phyloP scores from a whole-genome alignment of 2,329 filamentous ascomycete species.

The Cladophialophora carrionii region DNA sequence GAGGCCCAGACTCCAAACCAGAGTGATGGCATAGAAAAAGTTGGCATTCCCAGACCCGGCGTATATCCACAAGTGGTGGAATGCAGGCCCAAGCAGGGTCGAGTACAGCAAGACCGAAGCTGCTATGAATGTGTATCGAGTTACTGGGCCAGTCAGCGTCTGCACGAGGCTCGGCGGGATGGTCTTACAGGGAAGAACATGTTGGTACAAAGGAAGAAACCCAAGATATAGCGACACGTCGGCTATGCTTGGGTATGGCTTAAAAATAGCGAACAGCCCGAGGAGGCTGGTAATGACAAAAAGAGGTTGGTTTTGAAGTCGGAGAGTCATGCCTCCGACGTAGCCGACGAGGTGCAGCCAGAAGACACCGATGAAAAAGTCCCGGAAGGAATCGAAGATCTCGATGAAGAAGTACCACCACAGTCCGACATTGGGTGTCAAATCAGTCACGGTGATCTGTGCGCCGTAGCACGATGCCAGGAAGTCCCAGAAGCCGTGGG shows the following conservation, averaged over 20 bases:
- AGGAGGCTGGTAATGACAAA: conserved; percentile 82
- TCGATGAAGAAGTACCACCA: conserved; percentile 99
- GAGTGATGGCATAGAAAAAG: conserved; percentile 98
- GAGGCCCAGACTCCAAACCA: conserved; percentile 95
- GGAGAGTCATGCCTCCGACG: conserved; percentile 80
- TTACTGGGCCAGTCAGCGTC: conserved; percentile 60
- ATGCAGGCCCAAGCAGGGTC: conserved; percentile 85
- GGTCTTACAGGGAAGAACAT: conserved; percentile 76
- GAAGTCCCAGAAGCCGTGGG: conserved; percentile 82
- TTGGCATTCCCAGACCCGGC: conserved; percentile 97
- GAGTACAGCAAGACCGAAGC: conserved; percentile 83
- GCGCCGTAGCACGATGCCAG: conserved; percentile 87
- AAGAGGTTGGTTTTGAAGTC: conserved; percentile 81
- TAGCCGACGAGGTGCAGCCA: conserved; percentile 94
- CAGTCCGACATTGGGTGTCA: conserved; percentile 91
- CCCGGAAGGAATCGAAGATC: conserved; percentile 97
- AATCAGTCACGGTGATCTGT: conserved; percentile 84
- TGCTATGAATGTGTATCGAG: conserved; percentile 90
- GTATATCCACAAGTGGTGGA: conserved; percentile 98
- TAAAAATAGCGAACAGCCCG: conserved; percentile 92
- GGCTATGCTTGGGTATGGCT: conserved; percentile 91
- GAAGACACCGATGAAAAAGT: conserved; percentile 96
- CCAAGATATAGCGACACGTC: conserved; percentile 86
- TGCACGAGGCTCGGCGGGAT: neutral
- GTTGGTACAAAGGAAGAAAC: conserved; percentile 81